These are phyloP conservation scores for Biancaea sappan DNA, from an alignment of 306 rosid genomes.

Conservation along the genomic window DNA sequence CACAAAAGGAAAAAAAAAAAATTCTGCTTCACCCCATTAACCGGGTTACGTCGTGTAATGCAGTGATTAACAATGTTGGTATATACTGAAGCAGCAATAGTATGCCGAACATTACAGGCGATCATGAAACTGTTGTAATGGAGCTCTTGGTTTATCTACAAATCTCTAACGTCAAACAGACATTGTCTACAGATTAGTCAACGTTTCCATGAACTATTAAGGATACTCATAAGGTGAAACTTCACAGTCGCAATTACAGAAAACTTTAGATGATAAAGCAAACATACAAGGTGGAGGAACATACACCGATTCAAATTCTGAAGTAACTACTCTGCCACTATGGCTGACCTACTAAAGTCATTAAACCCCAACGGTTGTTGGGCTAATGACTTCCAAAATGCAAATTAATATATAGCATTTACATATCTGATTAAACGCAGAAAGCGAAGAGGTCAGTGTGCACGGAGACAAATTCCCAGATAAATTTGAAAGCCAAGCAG, in stretches of 20 bases:
- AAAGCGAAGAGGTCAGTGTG: conserved; percentile 2
- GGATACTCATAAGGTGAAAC: no score
- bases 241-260: no score
- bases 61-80: no score
- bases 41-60: no score
- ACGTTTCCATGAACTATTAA: no score
- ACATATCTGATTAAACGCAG: neutral
- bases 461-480: neutral
- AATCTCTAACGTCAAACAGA: no score
- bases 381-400: neutral
- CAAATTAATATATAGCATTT: neutral
- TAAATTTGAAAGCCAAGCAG: no score
- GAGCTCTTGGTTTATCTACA: neutral
- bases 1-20: no score
- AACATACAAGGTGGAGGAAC: neutral
- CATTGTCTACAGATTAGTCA: no score
- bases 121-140: neutral
- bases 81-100: no score
- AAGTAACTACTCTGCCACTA: neutral
- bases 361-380: neutral
- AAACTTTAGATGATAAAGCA: no score
- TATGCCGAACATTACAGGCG: neutral
- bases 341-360: neutral
- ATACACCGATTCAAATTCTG: neutral
- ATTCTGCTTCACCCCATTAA: no score